Conservation (phyloP, 139 green algal genomes). For the Chlamydomonas incerta region DNA sequence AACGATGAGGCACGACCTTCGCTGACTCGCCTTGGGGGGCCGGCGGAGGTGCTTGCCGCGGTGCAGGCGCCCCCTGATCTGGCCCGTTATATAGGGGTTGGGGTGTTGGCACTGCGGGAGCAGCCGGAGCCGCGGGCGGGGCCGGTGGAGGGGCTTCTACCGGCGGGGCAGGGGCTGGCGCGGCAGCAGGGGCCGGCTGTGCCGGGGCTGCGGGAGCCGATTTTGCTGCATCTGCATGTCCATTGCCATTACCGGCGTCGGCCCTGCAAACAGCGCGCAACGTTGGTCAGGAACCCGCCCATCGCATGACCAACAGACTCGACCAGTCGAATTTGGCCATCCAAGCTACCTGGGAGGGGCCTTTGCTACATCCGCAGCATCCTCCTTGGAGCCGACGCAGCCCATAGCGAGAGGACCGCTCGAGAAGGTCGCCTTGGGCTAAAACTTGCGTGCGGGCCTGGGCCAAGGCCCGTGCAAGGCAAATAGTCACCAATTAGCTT, state of each 20-base stretch:
- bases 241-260: neutral
- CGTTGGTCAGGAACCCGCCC: neutral
- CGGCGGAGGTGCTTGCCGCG: neutral
- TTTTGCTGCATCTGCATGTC: neutral
- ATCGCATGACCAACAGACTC: no score
- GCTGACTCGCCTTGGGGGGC: neutral
- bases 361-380: neutral
- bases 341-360: neutral
- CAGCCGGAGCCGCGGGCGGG: neutral
- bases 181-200: neutral
- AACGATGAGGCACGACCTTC: neutral
- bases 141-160: constrained; percentile 7
- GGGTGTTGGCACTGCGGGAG: neutral
- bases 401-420: neutral
- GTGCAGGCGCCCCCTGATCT: neutral
- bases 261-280: constrained; percentile 5
- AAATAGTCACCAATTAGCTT: no score
- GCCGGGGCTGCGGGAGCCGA: neutral
- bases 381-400: constrained; percentile 5
- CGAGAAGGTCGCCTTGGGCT: no score
- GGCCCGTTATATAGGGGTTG: constrained; percentile 35
- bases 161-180: neutral
- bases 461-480: no score
- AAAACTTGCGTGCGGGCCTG: no score
- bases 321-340: no score